These are phyloP conservation scores for Pelargonium citronellum DNA, from an alignment of 441 rosid species.

Conservation along the genomic window DNA sequence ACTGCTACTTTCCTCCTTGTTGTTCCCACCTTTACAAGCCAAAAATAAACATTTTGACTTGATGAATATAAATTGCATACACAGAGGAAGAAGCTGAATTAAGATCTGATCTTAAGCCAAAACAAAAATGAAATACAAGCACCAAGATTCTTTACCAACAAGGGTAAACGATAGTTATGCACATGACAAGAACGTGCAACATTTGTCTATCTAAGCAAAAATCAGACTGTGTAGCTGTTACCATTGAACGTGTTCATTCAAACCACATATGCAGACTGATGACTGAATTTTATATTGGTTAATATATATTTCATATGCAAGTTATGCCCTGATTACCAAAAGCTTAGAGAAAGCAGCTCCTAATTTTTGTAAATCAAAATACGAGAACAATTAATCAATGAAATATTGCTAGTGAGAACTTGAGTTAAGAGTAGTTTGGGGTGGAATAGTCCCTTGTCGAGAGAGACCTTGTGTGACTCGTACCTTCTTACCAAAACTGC, in stretches of 20 bases:
- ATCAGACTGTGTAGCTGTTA: background rate
- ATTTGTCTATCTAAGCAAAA: background rate
- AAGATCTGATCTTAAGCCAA: background rate
- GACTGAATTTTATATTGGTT: background rate
- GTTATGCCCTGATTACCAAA: too few species aligned
- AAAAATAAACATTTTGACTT: slow-evolving; percentile 24
- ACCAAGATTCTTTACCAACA: background rate
- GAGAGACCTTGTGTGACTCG: too few species aligned
- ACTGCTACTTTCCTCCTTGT: slow-evolving; percentile 78
- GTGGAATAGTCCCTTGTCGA: too few species aligned
- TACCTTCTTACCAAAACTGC: background rate
- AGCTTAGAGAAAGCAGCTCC: too few species aligned
- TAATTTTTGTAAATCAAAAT: too few species aligned
- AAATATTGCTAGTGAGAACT: too few species aligned
- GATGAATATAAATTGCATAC: slow-evolving; percentile 8
- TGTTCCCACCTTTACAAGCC: slow-evolving; percentile 59
- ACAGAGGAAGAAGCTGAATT: slow-evolving; percentile 18
- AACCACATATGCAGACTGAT: background rate
- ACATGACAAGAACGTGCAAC: background rate
- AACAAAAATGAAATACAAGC: background rate
- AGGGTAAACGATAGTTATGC: background rate
- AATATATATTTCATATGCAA: too few species aligned
- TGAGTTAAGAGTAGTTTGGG: too few species aligned
- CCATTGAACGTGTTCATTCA: background rate
- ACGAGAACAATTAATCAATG: too few species aligned